A percentile compares a stretch with the other conserved stretches of the same genome.
Evolutionary conservation across 2,329 filamentous ascomycete species (phyloP).

Genomic region (Cladophialophora psammophila): DNA sequence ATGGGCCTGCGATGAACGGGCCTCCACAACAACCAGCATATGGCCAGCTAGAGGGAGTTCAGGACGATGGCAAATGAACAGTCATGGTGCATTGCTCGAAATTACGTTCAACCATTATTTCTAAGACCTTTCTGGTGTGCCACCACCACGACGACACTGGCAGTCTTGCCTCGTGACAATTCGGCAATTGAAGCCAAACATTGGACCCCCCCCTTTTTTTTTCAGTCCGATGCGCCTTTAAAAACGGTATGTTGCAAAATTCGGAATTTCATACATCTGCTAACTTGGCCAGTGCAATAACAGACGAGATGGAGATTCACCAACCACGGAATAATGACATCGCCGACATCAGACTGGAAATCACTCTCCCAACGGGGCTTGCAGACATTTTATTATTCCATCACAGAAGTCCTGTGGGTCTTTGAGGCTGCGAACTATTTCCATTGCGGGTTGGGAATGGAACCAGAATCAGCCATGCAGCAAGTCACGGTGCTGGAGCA

Average conservation of each 20-base stretch:
- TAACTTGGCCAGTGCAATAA: neutral
- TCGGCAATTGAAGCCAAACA: neutral
- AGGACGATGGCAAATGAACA: slow-evolving; percentile 38
- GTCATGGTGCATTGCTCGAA: neutral
- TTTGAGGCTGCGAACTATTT: neutral
- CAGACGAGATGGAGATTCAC: neutral
- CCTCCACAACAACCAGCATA: slow-evolving; percentile 37
- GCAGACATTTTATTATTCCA: neutral
- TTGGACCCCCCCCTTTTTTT: neutral
- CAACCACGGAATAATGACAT: neutral
- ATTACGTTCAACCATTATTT: neutral
- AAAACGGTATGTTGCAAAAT: neutral
- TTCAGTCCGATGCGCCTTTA: neutral
- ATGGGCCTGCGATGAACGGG: slow-evolving; percentile 36
- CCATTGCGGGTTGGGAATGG: neutral
- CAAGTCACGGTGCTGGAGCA: neutral
- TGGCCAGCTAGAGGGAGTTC: slow-evolving; percentile 32
- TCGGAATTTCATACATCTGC: neutral
- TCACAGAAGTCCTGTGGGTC: neutral
- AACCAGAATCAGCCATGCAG: neutral
- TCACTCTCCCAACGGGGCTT: neutral
- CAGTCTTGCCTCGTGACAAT: neutral
- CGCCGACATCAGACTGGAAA: neutral
- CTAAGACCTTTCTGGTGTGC: neutral
- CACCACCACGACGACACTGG: neutral